These are phyloP conservation scores for Fraxinus floribunda DNA, from an alignment of 305 asterid species.

Conservation along the genomic window DNA sequence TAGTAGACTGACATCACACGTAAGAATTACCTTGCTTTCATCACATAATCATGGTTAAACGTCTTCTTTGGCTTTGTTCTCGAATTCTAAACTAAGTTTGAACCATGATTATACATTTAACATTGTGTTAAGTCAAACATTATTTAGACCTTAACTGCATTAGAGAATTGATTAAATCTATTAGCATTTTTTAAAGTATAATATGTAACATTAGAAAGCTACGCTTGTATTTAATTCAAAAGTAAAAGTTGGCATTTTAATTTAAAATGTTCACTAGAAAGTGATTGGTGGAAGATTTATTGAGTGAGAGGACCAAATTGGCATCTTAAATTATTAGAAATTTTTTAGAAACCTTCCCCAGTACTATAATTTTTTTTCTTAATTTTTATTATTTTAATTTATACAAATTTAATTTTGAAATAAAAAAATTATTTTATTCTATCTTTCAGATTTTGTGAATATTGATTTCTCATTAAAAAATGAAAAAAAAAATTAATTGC, in stretches of 20 bases:
- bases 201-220: conserved; percentile 33
- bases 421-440: too few relatives aligned
- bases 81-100: neutral
- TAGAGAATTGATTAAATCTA: conserved; percentile 2
- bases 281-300: neutral
- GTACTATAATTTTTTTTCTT: neutral
- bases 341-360: neutral
- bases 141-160: conserved; percentile 11
- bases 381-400: too few relatives aligned
- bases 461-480: neutral
- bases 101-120: neutral
- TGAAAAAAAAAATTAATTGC: neutral
- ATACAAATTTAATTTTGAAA: too few relatives aligned
- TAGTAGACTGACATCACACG: neutral
- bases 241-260: neutral
- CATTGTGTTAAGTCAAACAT: neutral
- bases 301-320: neutral
- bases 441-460: neutral
- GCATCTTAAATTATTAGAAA: neutral
- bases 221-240: conserved; percentile 22
- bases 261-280: neutral
- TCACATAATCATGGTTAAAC: neutral
- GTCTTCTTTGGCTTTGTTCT: neutral
- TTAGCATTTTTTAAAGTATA: conserved; percentile 14
- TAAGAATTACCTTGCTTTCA: neutral